A percentile compares a stretch with the other conserved stretches of the same genome.
Conservation (phyloP, 2,329 filamentous ascomycete species). For the Apiospora phragmitis region DNA sequence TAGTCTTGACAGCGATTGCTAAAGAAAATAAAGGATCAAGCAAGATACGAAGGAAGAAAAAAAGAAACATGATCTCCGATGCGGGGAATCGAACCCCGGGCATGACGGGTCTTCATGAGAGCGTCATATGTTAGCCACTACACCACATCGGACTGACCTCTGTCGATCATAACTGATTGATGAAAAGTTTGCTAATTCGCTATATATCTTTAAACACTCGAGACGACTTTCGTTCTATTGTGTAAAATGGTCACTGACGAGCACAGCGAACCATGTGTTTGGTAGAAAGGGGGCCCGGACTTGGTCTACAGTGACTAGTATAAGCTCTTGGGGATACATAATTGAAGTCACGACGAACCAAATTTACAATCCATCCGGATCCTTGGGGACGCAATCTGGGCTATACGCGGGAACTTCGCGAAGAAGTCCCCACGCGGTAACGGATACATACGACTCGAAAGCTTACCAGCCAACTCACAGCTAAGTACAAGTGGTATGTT, state of each 20-base stretch:
- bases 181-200: background rate
- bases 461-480: background rate
- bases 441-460: background rate
- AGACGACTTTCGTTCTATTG: background rate
- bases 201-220: background rate
- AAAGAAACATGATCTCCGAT: conserved; percentile 19
- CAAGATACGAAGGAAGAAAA: too few relatives aligned
- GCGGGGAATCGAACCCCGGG: conserved; percentile 32
- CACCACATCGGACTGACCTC: background rate
- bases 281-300: background rate
- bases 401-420: background rate
- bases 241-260: background rate
- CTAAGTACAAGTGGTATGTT: background rate
- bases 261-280: background rate
- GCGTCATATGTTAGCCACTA: background rate
- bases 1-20: background rate
- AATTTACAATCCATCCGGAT: background rate
- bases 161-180: background rate
- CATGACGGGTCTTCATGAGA: conserved; percentile 6
- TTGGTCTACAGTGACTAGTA: too few relatives aligned
- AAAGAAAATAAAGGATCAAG: too few relatives aligned
- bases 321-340: background rate
- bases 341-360: background rate
- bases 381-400: background rate
- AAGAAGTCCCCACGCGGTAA: background rate